Conservation (phyloP, 1,284 basidiomycete species). For the Pseudozyma pruni region DNA sequence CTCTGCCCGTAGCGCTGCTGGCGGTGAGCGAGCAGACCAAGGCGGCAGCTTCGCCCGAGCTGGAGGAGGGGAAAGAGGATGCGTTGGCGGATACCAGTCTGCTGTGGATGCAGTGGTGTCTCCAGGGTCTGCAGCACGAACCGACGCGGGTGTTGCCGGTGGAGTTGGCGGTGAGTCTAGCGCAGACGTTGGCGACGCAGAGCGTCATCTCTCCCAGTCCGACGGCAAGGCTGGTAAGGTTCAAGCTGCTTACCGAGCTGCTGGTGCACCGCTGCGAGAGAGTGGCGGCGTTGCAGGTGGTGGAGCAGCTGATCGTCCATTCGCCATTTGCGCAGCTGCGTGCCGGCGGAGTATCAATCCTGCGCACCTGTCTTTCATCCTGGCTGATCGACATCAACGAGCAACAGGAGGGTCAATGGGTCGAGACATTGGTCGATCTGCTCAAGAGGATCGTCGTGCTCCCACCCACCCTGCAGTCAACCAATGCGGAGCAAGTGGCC, state of each 20-base stretch:
- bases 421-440: conserved; percentile 1
- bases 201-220: conserved; percentile 50
- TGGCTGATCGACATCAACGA: not conserved
- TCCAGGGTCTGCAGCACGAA: conserved; percentile 18
- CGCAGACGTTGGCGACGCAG: conserved; percentile 53
- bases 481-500: not conserved
- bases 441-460: conserved; percentile 8
- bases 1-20: conserved; percentile 35
- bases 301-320: conserved; percentile 35
- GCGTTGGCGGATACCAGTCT: conserved; percentile 38
- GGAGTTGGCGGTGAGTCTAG: conserved; percentile 28
- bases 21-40: conserved; percentile 38
- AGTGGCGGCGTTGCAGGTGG: conserved; percentile 10
- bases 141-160: conserved; percentile 15
- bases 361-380: conserved; percentile 7
- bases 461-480: conserved; percentile 4
- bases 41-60: conserved; percentile 30
- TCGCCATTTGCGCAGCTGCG: conserved; percentile 56
- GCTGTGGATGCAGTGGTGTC: conserved; percentile 48
- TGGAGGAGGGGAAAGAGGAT: conserved; percentile 35
- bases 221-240: conserved; percentile 32
- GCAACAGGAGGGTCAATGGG: not conserved
- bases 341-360: conserved; percentile 31
- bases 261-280: conserved; percentile 19
- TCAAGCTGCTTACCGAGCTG: conserved; percentile 39